Conservation (phyloP, 371 early-diverging fungal species). For the Blakeslea trispora region DNA sequence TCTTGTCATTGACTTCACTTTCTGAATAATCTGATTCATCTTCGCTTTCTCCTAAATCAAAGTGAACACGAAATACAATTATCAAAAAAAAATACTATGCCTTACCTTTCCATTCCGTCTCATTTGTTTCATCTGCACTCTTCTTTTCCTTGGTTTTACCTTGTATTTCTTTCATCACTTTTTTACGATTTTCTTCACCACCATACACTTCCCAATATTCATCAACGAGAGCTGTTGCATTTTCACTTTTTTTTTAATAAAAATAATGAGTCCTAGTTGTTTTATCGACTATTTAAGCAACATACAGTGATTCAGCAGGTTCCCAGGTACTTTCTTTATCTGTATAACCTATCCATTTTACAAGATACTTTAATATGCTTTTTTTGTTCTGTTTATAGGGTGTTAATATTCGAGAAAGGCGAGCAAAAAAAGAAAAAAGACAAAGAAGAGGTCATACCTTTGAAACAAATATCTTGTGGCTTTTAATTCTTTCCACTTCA, state of each 20-base stretch:
- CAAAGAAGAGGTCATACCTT: no score
- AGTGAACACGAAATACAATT: no score
- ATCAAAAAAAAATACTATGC: no score
- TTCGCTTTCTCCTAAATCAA: background rate
- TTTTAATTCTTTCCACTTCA: background rate
- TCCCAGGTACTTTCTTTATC: constrained; percentile 11
- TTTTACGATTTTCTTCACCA: constrained; percentile 5
- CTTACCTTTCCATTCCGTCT: background rate
- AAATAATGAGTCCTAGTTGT: background rate
- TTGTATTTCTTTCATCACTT: background rate
- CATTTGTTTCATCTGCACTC: background rate
- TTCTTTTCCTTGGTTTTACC: background rate
- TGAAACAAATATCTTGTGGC: background rate
- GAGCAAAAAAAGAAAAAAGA: no score
- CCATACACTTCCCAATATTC: constrained; percentile 1
- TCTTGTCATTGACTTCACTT: background rate
- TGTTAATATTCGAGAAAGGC: no score
- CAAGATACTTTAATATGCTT: background rate
- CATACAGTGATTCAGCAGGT: constrained; percentile 4
- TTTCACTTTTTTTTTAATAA: no score
- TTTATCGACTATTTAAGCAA: no score
- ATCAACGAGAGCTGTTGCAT: background rate
- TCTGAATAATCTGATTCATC: background rate
- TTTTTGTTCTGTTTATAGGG: background rate
- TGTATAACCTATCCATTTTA: constrained; percentile 10